phyloP scores from a whole-genome alignment of 1,139 yeast species.

The Saccharomyces hybrid region DNA sequence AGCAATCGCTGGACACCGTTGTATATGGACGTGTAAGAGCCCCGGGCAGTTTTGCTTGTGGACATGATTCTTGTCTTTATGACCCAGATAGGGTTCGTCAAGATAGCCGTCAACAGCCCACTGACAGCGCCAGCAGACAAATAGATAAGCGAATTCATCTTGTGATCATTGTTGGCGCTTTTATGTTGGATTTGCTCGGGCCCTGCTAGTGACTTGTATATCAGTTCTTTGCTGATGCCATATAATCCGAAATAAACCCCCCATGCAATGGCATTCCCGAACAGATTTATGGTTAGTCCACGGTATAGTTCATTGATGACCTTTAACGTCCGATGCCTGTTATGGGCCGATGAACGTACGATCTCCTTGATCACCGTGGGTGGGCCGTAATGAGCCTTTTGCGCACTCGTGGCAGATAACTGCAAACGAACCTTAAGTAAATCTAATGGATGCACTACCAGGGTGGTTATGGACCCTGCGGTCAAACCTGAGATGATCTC shows the following conservation, averaged over 20 bases:
- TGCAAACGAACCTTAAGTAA: conserved; percentile 77
- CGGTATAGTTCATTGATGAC: conserved; percentile 45
- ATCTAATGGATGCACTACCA: conserved; percentile 83
- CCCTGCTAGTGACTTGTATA: conserved; percentile 13
- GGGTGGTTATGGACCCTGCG: conserved; percentile 78
- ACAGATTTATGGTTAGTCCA: conserved; percentile 70
- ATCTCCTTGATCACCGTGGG: conserved; percentile 10
- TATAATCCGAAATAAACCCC: conserved; percentile 74
- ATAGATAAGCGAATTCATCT: conserved; percentile 32
- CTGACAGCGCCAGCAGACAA: conserved; percentile 53
- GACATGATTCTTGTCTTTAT: conserved; percentile 84
- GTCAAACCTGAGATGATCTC: conserved; percentile 69
- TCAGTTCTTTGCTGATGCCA: conserved; percentile 43
- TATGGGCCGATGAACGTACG: conserved; percentile 20
- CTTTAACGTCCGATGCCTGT: conserved; percentile 2
- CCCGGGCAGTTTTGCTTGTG: conserved; percentile 36
- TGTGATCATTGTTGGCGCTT: conserved; percentile 17
- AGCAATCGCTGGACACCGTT: conserved; percentile 32
- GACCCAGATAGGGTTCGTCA: conserved; percentile 95
- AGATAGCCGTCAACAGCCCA: conserved; percentile 62
- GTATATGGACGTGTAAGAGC: conserved; percentile 51
- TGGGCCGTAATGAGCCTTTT: neutral
- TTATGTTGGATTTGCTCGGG: neutral
- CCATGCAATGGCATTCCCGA: conserved; percentile 88
- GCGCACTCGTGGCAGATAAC: conserved; percentile 22